Base-by-base conservation (phyloP, 2,329 filamentous ascomycete species). In the Hypoxylon sp. region DNA sequence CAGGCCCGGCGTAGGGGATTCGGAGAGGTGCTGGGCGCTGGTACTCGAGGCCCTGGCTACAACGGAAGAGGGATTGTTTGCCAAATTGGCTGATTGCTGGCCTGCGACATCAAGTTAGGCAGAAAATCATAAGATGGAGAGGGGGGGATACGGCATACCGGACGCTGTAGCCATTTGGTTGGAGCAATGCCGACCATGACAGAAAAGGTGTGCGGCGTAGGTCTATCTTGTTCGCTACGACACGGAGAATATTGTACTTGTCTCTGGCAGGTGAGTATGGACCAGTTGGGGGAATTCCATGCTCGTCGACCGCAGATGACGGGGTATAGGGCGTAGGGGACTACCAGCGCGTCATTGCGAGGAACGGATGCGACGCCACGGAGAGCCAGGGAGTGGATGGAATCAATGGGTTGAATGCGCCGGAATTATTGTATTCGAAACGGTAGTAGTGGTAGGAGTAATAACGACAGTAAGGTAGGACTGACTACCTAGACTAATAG, bases 111-210 rank as follows among this genome's bases (percentile, higher is more conserved):
- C 41, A 60, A 65, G 72, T 75, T 59, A 76, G 72, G 51, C 61
- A 67, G 5, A 14, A 43, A 60, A 41, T 52, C 28, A 41, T 32
- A 38, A 52, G 36, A 52, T 28, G 19, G 23, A 48, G 34, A 48
- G 7, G 32, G 46, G 7, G 34, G 57, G 23, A 48, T 21, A 63
- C 17, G 41, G 60, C 73, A 60, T 73, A 76, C 75, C 73, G 69
- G 74, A 71, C 67, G 69, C 60, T 60, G 75, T 76, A 75, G 75
- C 75, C 75, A 76, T 76, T 68, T 74, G 72, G 68, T 63, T 61
- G 57, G 56, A 60, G 45, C 65, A 69, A 63, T 69, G 63, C 60
- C 68, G 67, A 75, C 59, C 74, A 76, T 75, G 73, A 73, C 74
- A 75, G 25, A 57, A 25, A 62, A 50, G 52, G 41, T 32, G 25